A percentile compares a stretch with the other conserved stretches of the same genome.
These are phyloP conservation scores for Dactylellina leptospora DNA, from an alignment of 2,329 filamentous ascomycete species.

Conservation along the genomic window DNA sequence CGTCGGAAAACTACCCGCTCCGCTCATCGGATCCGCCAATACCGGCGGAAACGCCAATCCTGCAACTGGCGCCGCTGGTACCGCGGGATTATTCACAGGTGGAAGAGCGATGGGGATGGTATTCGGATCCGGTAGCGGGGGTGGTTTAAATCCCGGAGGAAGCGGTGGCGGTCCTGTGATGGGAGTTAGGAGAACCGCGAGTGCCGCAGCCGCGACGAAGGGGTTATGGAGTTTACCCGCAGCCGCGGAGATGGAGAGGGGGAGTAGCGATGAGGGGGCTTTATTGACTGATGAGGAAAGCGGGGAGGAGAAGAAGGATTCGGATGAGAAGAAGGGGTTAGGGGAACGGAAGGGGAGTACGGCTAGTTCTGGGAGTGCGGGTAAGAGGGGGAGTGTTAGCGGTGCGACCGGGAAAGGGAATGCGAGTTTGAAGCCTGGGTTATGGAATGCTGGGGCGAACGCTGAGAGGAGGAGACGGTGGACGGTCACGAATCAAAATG, in stretches of 20 bases:
- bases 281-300: slow-evolving; percentile 45
- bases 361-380: slow-evolving; percentile 16
- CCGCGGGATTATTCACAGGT: slow-evolving; percentile 19
- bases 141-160: neutral
- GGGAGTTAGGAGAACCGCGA: slow-evolving; percentile 49
- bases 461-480: slow-evolving; percentile 30
- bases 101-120: slow-evolving; percentile 50
- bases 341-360: slow-evolving; percentile 24
- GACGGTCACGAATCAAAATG: slow-evolving; percentile 47
- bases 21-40: slow-evolving; percentile 27
- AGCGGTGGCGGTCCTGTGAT: slow-evolving; percentile 38
- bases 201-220: slow-evolving; percentile 43
- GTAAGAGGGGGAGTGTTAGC: slow-evolving; percentile 8
- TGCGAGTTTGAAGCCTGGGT: slow-evolving; percentile 13
- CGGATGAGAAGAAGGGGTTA: slow-evolving; percentile 5
- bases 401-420: slow-evolving; percentile 1
- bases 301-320: slow-evolving; percentile 37
- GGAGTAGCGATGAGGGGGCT: slow-evolving; percentile 46
- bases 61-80: neutral
- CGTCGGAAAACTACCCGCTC: slow-evolving; percentile 28
- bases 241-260: slow-evolving; percentile 39
- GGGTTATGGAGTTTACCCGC: slow-evolving; percentile 39
- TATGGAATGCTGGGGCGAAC: slow-evolving; percentile 27
- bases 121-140: slow-evolving; percentile 24
- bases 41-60: neutral